Base-by-base conservation (phyloP, 225 moss, liverwort and hornwort genomes). In the Bryoerythrophyllum caledonicum region DNA sequence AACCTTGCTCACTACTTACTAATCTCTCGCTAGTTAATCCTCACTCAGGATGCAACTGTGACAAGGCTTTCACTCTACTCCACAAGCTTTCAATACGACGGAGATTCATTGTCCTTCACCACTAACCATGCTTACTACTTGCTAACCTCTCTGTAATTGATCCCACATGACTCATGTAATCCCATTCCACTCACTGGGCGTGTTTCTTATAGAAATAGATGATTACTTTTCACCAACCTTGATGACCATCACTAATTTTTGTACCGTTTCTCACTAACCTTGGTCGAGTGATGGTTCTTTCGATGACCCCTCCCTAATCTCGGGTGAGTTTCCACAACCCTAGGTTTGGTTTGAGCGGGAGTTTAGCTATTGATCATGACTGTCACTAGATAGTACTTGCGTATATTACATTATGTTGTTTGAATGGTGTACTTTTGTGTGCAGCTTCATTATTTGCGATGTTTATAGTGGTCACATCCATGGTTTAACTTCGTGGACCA, bases 1-100 rank as follows among this genome's bases (percentile, higher is more conserved):
- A 28, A 30, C 60, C 30, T 46, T 14, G 14, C 0, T 53, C n/a
- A 53, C 52, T n/a, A 53, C 2, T n/a, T 10, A 8, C n/a, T 27
- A 58, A 27, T 12, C 11, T 3, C 55, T 40, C 20, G 52, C 52
- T 52, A 53, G 7, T 53, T n/a, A 19, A 15, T 14, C 44, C 14
- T 14, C 3, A 44, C 14, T 44, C 14, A 44, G 4, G 44, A 44
- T 13, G 44, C 44, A 14, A 14, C 44, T 44, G 2, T 44, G 44
- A 44, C 14, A 44, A 14, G 2, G 44, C 32, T 43, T 68, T 54
- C 53, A 30, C 32, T 26, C 72, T 57, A 48, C 63, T 72, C 60
- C 25, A 49, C 57, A 28, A 24, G 24, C 82, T 77, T 77, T 74
- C n/a, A n/a, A n/a, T n/a, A n/a, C n/a, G n/a, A n/a, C n/a, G n/a